Percentiles rank a stretch among this genome's conserved stretches.
Conservation (phyloP, 2,329 filamentous ascomycete species). For the Neoascochyta sp. region DNA sequence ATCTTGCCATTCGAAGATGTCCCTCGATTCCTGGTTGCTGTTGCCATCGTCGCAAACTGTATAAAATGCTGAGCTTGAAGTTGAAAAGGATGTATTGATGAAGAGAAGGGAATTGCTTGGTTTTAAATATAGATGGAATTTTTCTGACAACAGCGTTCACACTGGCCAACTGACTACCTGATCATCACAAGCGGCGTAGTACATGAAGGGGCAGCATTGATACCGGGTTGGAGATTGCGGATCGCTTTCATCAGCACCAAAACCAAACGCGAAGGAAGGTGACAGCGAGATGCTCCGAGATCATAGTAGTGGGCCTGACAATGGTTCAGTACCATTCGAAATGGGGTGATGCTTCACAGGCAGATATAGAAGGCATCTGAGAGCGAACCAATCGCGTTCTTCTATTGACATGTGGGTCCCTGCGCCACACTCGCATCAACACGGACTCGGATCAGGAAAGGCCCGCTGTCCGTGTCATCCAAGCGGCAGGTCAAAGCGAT, state of each 20-base stretch:
- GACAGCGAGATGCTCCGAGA: constrained; percentile 3
- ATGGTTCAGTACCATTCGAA: too few species aligned
- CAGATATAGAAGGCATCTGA: constrained; percentile 1
- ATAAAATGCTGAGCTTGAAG: neutral
- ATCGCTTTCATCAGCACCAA: neutral
- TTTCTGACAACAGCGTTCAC: too few species aligned
- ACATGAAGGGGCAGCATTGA: too few species aligned
- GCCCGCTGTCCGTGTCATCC: too few species aligned
- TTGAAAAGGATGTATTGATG: neutral
- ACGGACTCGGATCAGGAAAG: too few species aligned
- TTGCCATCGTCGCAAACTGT: neutral
- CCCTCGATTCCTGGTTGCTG: constrained; percentile 1
- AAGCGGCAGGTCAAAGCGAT: constrained; percentile 3
- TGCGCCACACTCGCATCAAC: too few species aligned
- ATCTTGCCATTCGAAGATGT: neutral
- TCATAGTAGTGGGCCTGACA: neutral
- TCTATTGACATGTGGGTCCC: neutral
- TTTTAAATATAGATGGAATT: too few species aligned
- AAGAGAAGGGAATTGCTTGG: too few species aligned
- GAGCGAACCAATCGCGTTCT: constrained; percentile 6
- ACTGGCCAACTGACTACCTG: too few species aligned
- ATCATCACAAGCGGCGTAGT: too few species aligned
- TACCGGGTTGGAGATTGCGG: too few species aligned
- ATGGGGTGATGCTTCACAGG: too few species aligned
- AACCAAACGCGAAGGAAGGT: constrained; percentile 1